A percentile compares a stretch with the other conserved stretches of the same genome.
Conservation (phyloP, 805 yeast species). For the Pichia scutulata region DNA sequence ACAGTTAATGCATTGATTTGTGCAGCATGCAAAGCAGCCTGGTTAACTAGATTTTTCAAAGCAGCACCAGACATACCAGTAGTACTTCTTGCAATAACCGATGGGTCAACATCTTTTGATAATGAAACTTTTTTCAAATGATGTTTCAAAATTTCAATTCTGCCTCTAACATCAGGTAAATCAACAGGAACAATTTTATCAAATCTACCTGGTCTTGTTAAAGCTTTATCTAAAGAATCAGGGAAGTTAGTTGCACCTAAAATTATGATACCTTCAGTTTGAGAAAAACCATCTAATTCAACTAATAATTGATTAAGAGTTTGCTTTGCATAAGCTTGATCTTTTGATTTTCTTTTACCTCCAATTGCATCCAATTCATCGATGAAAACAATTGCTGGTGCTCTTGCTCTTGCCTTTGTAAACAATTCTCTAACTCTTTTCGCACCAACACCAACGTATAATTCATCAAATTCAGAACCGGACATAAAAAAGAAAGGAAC, state of each 20-base stretch:
- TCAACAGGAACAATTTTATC: constrained; percentile 94
- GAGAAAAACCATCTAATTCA: constrained; percentile 93
- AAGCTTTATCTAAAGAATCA: constrained; percentile 90
- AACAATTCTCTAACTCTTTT: constrained; percentile 93
- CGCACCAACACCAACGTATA: constrained; percentile 99
- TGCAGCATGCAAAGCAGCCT: constrained; percentile 96
- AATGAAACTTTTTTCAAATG: constrained; percentile 89
- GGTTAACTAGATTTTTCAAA: constrained; percentile 88
- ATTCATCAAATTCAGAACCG: constrained; percentile 96
- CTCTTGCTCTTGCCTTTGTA: constrained; percentile 84
- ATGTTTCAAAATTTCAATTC: constrained; percentile 84
- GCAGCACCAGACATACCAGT: constrained; percentile 99
- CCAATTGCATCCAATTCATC: constrained; percentile 99
- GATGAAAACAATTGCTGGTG: constrained; percentile 95
- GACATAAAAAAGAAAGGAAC: constrained; percentile 98
- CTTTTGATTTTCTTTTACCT: constrained; percentile 94
- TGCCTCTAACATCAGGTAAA: constrained; percentile 95
- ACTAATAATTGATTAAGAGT: constrained; percentile 93
- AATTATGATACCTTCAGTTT: constrained; percentile 85
- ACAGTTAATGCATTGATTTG: constrained; percentile 87
- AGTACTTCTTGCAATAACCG: constrained; percentile 91
- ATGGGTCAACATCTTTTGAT: constrained; percentile 78
- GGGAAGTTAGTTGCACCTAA: constrained; percentile 99
- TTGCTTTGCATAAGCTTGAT: constrained; percentile 97
- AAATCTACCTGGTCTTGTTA: constrained; percentile 97